Conservation (phyloP, 2,329 filamentous ascomycete genomes). For the Colletotrichum liriopes region DNA sequence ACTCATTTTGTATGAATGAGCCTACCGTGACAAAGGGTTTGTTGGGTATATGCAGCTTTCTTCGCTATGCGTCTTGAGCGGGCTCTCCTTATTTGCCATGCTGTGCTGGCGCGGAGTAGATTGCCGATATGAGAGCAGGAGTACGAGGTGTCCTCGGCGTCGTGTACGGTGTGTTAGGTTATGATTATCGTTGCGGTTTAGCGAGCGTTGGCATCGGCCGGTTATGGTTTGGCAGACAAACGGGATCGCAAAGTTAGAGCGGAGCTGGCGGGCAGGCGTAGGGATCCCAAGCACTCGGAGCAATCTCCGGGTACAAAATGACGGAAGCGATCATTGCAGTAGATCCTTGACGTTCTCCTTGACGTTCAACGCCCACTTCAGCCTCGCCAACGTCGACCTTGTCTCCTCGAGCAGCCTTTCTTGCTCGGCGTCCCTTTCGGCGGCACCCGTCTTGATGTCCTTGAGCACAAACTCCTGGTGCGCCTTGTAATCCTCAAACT, state of each 20-base stretch:
- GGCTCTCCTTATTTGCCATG: neutral
- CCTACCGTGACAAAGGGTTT: neutral
- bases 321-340: slow-evolving; percentile 55
- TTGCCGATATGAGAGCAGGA: slow-evolving; percentile 11
- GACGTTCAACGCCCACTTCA: slow-evolving; percentile 81
- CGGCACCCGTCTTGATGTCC: slow-evolving; percentile 72
- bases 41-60: neutral
- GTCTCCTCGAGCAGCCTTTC: slow-evolving; percentile 71
- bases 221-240: neutral
- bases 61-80: neutral
- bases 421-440: slow-evolving; percentile 73
- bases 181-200: neutral
- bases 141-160: neutral
- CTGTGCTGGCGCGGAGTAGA: neutral
- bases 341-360: slow-evolving; percentile 73
- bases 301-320: neutral
- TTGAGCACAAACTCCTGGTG: slow-evolving; percentile 75
- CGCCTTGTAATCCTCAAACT: slow-evolving; percentile 76
- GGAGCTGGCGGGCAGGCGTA: neutral
- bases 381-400: slow-evolving; percentile 74
- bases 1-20: neutral
- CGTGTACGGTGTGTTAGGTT: neutral
- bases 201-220: neutral
- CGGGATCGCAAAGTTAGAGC: neutral
- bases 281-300: too few relatives aligned